Percentiles rank a stretch among this genome's conserved stretches.
phyloP scores from a whole-genome alignment of 2,329 filamentous ascomycete species.

The Dryadomyces sulphureus region DNA sequence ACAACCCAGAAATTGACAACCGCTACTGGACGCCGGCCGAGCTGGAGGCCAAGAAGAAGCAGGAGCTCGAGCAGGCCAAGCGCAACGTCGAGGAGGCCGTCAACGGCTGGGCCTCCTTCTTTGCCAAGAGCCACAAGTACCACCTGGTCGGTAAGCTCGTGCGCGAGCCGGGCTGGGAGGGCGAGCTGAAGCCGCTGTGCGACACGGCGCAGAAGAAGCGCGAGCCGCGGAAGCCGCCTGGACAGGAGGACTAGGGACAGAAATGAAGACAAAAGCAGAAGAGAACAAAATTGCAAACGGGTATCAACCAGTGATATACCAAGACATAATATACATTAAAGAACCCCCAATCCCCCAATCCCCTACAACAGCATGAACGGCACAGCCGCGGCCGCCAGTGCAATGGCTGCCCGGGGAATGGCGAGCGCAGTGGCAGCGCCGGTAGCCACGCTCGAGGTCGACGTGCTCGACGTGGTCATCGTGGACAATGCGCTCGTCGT shows the following conservation, averaged over 20 bases:
- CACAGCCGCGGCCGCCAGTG: slow-evolving; percentile 25
- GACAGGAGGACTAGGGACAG: slow-evolving; percentile 17
- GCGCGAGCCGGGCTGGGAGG: slow-evolving; percentile 44
- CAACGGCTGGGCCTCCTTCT: slow-evolving; percentile 73
- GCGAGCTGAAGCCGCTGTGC: slow-evolving; percentile 51
- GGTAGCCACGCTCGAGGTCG: slow-evolving; percentile 9
- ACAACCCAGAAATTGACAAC: slow-evolving; percentile 50
- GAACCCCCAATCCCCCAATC: background rate
- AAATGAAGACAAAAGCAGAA: no score
- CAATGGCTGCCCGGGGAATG: slow-evolving; percentile 25
- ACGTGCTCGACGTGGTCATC: slow-evolving; percentile 6
- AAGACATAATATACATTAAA: background rate
- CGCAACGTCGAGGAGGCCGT: slow-evolving; percentile 52
- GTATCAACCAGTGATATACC: background rate
- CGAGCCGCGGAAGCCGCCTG: slow-evolving; percentile 43
- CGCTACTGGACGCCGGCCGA: slow-evolving; percentile 37
- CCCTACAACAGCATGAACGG: slow-evolving; percentile 27
- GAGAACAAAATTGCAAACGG: background rate
- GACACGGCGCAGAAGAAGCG: slow-evolving; percentile 47
- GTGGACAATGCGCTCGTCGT: slow-evolving; percentile 6
- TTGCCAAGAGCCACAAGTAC: slow-evolving; percentile 67
- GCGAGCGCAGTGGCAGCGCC: slow-evolving; percentile 16
- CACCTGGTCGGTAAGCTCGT: slow-evolving; percentile 62
- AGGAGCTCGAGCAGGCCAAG: slow-evolving; percentile 51
- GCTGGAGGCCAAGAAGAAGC: slow-evolving; percentile 35